phyloP scores from a whole-genome alignment of 108 stramenopile genomes.

The Epithemia pelagica region DNA sequence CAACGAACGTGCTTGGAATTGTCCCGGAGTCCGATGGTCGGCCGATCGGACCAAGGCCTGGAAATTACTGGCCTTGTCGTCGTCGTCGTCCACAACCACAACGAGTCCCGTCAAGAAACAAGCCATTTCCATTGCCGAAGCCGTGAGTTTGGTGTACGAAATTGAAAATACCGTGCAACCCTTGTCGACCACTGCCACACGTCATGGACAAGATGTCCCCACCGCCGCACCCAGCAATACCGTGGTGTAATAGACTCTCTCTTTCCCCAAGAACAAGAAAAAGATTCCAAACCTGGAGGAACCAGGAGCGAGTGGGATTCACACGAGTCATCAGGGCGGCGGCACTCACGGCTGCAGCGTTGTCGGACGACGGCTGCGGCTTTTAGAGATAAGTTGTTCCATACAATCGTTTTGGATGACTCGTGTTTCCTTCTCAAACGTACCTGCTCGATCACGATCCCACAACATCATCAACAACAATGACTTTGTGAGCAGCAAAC shows the following conservation, averaged over 20 bases:
- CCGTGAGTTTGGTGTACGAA: slow-evolving; percentile 11
- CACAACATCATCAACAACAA: no score
- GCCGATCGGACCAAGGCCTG: slow-evolving; percentile 56
- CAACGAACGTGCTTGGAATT: slow-evolving; percentile 34
- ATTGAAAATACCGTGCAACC: background rate
- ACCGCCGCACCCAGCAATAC: background rate
- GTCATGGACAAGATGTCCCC: background rate
- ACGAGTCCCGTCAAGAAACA: background rate
- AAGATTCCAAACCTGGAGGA: no score
- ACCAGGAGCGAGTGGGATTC: no score
- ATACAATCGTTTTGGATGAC: no score
- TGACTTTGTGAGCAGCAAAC: no score
- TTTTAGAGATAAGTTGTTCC: no score
- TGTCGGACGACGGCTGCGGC: no score
- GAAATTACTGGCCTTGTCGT: slow-evolving; percentile 5
- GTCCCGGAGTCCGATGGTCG: slow-evolving; percentile 50
- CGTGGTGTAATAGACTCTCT: background rate
- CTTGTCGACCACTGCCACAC: background rate
- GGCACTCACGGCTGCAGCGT: no score
- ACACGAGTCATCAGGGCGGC: no score
- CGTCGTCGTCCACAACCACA: background rate
- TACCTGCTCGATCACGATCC: no score
- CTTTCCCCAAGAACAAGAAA: no score
- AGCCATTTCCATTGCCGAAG: slow-evolving; percentile 3
- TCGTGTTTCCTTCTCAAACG: no score